Percentiles rank a stretch among this genome's conserved stretches.
phyloP scores from a whole-genome alignment of 495 filamentous ascomycete species.

The Penicillium lividum region DNA sequence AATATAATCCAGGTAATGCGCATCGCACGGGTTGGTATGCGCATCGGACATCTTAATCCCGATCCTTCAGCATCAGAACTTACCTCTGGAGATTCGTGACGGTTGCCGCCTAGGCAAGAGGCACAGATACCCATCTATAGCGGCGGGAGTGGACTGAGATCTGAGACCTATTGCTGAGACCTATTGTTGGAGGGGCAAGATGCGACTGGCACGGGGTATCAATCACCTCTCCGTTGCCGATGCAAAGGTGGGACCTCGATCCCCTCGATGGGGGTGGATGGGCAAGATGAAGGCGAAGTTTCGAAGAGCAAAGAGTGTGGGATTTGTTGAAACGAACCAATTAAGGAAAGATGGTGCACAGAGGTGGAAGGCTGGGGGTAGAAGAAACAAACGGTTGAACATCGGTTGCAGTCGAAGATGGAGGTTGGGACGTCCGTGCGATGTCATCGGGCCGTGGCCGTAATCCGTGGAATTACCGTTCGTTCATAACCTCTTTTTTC shows the following conservation, averaged over 20 bases:
- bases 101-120: slow-evolving; percentile 51
- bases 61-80: slow-evolving; percentile 19
- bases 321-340: slow-evolving; percentile 12
- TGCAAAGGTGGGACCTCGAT: slow-evolving; percentile 18
- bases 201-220: slow-evolving; percentile 31
- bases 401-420: slow-evolving; percentile 12
- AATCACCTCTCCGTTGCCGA: slow-evolving; percentile 24
- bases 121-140: slow-evolving; percentile 53
- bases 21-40: slow-evolving; percentile 17
- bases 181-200: slow-evolving; percentile 17
- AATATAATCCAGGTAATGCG: slow-evolving; percentile 19
- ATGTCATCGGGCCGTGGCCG: slow-evolving; percentile 36
- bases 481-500: slow-evolving; percentile 11
- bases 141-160: not conserved
- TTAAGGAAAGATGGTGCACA: slow-evolving; percentile 17
- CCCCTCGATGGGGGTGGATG: slow-evolving; percentile 4
- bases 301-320: slow-evolving; percentile 22
- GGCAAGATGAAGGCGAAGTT: slow-evolving; percentile 1
- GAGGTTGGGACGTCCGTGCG: slow-evolving; percentile 29
- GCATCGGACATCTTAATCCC: slow-evolving; percentile 15
- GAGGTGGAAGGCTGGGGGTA: slow-evolving; percentile 10
- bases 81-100: slow-evolving; percentile 49
- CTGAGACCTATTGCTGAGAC: not conserved
- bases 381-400: slow-evolving; percentile 1
- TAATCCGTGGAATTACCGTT: not conserved